Percentiles rank a stretch among this genome's conserved stretches.
These are phyloP conservation scores for Hibiscus mutabilis DNA, from an alignment of 345 rosid species.

Conservation along the genomic window DNA sequence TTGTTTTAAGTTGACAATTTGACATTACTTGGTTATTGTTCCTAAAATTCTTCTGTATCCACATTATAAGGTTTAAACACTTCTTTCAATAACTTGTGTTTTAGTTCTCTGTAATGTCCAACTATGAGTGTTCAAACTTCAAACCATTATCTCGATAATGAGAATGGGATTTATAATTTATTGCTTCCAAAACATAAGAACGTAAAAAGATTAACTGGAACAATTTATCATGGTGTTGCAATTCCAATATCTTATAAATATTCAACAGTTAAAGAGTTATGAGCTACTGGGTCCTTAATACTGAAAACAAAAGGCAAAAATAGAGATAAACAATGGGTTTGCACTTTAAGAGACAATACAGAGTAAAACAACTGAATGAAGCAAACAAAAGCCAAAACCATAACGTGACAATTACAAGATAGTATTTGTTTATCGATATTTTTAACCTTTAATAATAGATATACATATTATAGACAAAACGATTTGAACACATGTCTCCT, in stretches of 20 bases:
- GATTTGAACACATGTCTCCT: too few relatives aligned
- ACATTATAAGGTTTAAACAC: not conserved
- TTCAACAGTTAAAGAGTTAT: not conserved
- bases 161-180: too few relatives aligned
- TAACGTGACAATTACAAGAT: too few relatives aligned
- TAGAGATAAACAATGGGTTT: not conserved
- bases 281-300: not conserved
- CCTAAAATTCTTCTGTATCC: not conserved
- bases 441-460: too few relatives aligned
- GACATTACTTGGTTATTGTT: not conserved
- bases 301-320: too few relatives aligned
- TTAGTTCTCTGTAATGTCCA: not conserved
- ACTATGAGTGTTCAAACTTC: not conserved
- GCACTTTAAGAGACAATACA: not conserved
- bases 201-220: not conserved
- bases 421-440: too few relatives aligned
- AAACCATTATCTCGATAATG: not conserved
- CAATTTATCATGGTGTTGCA: not conserved
- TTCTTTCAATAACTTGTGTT: not conserved
- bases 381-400: too few relatives aligned
- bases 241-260: not conserved
- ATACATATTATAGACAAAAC: too few relatives aligned
- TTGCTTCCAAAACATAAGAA: not conserved
- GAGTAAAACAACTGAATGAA: too few relatives aligned
- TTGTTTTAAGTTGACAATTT: not conserved